Evolutionary conservation across 805 yeast species (phyloP).

Genomic region (Danielozyma ontarioensis): DNA sequence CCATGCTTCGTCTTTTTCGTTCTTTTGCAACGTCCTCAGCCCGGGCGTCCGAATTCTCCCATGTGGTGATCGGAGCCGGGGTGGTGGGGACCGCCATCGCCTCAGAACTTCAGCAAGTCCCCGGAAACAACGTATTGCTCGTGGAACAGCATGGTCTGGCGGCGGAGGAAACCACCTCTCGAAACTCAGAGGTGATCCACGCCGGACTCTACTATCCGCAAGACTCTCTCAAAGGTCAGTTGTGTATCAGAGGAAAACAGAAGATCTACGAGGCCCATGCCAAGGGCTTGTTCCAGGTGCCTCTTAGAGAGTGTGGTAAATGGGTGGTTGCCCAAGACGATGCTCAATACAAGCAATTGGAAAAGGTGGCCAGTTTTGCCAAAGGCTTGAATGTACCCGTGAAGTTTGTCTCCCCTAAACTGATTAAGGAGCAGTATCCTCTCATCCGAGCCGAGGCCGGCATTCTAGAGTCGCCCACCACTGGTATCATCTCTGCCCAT

Average conservation of each 20-base stretch:
- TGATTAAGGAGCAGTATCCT: conserved; percentile 55
- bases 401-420: conserved; percentile 42
- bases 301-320: conserved; percentile 65
- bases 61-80: conserved; percentile 79
- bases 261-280: conserved; percentile 54
- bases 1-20: conserved; percentile 14
- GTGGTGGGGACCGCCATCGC: conserved; percentile 81
- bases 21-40: conserved; percentile 12
- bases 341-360: conserved; percentile 53
- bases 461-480: conserved; percentile 66
- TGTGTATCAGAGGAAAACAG: conserved; percentile 74
- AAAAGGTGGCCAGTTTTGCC: conserved; percentile 47
- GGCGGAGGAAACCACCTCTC: conserved; percentile 81
- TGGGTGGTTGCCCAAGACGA: conserved; percentile 85
- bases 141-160: conserved; percentile 61
- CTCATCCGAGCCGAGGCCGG: conserved; percentile 58
- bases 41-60: conserved; percentile 49
- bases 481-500: conserved; percentile 85
- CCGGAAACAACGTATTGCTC: conserved; percentile 51
- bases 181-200: conserved; percentile 91
- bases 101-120: conserved; percentile 48
- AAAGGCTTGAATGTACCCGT: conserved; percentile 51
- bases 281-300: conserved; percentile 34
- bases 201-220: conserved; percentile 83
- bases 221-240: conserved; percentile 56